These are phyloP conservation scores for Sophora flavescens DNA, from an alignment of 306 rosid species.

Conservation along the genomic window DNA sequence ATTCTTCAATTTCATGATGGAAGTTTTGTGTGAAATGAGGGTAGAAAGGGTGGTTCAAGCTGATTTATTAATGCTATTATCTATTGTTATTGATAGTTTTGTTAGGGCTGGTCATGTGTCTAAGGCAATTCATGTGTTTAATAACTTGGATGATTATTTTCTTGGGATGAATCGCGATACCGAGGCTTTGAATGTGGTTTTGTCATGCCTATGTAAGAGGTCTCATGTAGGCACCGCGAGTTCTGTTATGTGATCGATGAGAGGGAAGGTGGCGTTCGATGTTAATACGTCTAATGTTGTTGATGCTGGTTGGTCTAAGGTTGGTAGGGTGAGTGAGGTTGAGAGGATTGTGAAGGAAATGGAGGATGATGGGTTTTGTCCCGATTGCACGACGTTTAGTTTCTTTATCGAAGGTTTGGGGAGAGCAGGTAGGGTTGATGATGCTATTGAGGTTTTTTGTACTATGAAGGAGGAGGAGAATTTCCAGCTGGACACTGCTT, in stretches of 20 bases:
- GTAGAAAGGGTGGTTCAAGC: constrained; percentile 44
- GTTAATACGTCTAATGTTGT: constrained; percentile 60
- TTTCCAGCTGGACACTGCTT: constrained; percentile 51
- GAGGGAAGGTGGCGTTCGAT: constrained; percentile 63
- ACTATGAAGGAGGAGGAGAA: constrained; percentile 60
- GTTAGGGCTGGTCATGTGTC: constrained; percentile 71
- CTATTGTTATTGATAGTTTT: constrained; percentile 73
- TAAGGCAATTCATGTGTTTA: constrained; percentile 67
- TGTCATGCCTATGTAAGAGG: constrained; percentile 67
- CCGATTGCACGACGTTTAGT: constrained; percentile 59
- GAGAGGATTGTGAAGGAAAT: constrained; percentile 69
- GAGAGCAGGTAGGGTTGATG: constrained; percentile 70
- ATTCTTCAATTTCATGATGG: constrained; percentile 57
- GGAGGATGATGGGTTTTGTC: constrained; percentile 65
- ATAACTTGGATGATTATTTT: constrained; percentile 54
- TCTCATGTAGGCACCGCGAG: constrained; percentile 65
- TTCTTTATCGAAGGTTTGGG: constrained; percentile 77
- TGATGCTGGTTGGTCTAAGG: constrained; percentile 76
- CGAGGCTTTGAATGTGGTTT: constrained; percentile 67
- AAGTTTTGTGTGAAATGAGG: constrained; percentile 59
- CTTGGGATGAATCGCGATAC: constrained; percentile 62
- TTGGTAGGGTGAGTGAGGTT: constrained; percentile 66
- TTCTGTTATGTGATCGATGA: constrained; percentile 64
- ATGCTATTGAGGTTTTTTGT: constrained; percentile 65
- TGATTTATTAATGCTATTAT: constrained; percentile 63